Evolutionary conservation across 176 grass and related monocot genomes (phyloP).

Genomic region (Cenchrus americanus): DNA sequence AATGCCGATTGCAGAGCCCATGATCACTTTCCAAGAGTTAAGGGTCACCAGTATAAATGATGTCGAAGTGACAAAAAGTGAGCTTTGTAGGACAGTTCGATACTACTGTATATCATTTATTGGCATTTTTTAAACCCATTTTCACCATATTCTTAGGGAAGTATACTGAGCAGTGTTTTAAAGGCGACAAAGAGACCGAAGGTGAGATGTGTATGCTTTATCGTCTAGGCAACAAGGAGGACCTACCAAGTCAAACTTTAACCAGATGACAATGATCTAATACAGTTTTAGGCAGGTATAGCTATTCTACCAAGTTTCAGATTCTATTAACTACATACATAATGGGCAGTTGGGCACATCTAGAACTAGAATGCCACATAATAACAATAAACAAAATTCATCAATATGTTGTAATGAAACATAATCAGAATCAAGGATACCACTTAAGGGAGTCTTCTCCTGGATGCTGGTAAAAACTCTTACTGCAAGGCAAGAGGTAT

Average conservation of each 20-base stretch:
- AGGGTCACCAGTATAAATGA: slow-evolving; percentile 25
- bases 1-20: slow-evolving; percentile 83
- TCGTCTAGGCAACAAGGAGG: too few species aligned
- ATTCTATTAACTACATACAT: background rate
- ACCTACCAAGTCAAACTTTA: slow-evolving; percentile 26
- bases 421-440: slow-evolving; percentile 71
- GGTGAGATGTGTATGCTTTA: too few species aligned
- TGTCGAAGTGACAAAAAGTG: background rate
- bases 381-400: background rate
- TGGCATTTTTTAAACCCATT: background rate
- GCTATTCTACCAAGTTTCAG: background rate
- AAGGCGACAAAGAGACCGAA: too few species aligned
- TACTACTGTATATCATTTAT: background rate
- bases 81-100: background rate
- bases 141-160: slow-evolving; percentile 10
- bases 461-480: slow-evolving; percentile 97
- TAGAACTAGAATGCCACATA: slow-evolving; percentile 29
- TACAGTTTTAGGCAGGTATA: background rate
- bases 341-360: background rate
- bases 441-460: slow-evolving; percentile 85
- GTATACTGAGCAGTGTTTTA: background rate
- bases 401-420: slow-evolving; percentile 33
- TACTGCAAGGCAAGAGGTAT: slow-evolving; percentile 55
- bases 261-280: background rate
- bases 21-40: slow-evolving; percentile 77